Evolutionary conservation across 2,329 filamentous ascomycete species (phyloP).

Genomic region (Cladophialophora exuberans): DNA sequence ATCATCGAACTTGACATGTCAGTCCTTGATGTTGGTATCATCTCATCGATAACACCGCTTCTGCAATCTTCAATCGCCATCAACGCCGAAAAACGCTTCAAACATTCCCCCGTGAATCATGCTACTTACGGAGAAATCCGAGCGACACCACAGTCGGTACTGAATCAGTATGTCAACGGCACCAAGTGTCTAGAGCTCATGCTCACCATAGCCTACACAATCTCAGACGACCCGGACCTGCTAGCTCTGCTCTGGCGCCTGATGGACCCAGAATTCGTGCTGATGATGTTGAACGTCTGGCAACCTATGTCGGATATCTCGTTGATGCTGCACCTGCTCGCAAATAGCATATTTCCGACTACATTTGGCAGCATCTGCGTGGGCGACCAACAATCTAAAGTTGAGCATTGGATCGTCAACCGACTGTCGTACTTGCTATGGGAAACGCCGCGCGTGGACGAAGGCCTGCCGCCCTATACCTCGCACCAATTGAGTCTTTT

Average conservation of each 20-base stretch:
- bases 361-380: slow-evolving; percentile 59
- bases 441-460: slow-evolving; percentile 53
- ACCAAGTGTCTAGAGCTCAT: slow-evolving; percentile 59
- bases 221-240: slow-evolving; percentile 42
- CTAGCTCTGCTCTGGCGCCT: slow-evolving; percentile 57
- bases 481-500: slow-evolving; percentile 42
- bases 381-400: slow-evolving; percentile 43
- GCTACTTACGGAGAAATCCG: slow-evolving; percentile 44
- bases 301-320: slow-evolving; percentile 61
- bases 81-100: slow-evolving; percentile 57
- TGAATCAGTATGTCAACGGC: slow-evolving; percentile 56
- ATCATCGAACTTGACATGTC: slow-evolving; percentile 45
- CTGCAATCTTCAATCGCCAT: slow-evolving; percentile 54
- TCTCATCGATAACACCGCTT: slow-evolving; percentile 44
- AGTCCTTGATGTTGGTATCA: slow-evolving; percentile 41
- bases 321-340: slow-evolving; percentile 58
- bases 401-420: slow-evolving; percentile 56
- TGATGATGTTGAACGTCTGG: slow-evolving; percentile 61
- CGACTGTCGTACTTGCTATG: slow-evolving; percentile 61
- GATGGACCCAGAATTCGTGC: slow-evolving; percentile 61
- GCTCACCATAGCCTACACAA: slow-evolving; percentile 54
- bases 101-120: slow-evolving; percentile 47
- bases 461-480: slow-evolving; percentile 43
- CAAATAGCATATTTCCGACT: slow-evolving; percentile 56
- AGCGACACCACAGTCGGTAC: slow-evolving; percentile 45